Evolutionary conservation across 176 grass and related monocot species (phyloP).

Genomic region (Musa beccarii): DNA sequence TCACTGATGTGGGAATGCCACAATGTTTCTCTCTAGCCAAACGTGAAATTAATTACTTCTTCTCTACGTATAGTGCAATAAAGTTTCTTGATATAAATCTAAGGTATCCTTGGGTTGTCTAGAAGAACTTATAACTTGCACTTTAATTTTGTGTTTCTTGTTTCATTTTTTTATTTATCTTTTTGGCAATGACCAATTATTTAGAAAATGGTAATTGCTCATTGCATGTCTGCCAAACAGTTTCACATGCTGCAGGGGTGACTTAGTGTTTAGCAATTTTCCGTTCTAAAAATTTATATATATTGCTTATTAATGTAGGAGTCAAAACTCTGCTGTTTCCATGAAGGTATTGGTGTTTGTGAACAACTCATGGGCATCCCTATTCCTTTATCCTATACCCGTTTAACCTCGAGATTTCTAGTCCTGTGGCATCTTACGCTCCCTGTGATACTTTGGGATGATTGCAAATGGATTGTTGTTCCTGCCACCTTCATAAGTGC

Average conservation of each 20-base stretch:
- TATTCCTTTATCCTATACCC: constrained; percentile 82
- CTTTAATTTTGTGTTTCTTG: not conserved
- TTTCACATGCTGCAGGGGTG: not conserved
- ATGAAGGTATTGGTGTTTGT: constrained; percentile 74
- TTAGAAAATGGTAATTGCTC: not conserved
- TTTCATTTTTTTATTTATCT: not conserved
- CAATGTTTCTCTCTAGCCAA: too few species aligned
- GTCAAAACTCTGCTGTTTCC: constrained; percentile 70
- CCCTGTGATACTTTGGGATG: constrained; percentile 85
- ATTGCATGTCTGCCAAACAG: not conserved
- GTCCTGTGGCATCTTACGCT: constrained; percentile 94
- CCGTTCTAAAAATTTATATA: not conserved
- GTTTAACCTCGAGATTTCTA: constrained; percentile 83
- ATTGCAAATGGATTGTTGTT: constrained; percentile 91
- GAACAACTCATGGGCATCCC: constrained; percentile 79
- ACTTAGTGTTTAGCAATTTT: not conserved
- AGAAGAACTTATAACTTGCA: not conserved
- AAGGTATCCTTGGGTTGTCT: not conserved
- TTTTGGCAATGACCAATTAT: not conserved
- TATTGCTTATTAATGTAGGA: constrained; percentile 45
- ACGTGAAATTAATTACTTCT: too few species aligned
- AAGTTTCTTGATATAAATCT: not conserved
- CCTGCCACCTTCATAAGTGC: constrained; percentile 96
- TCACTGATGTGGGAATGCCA: too few species aligned
- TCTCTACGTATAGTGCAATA: not conserved